Evolutionary conservation across 208 protist species (phyloP).

Genomic region (Endotrypanum monterogeii): DNA sequence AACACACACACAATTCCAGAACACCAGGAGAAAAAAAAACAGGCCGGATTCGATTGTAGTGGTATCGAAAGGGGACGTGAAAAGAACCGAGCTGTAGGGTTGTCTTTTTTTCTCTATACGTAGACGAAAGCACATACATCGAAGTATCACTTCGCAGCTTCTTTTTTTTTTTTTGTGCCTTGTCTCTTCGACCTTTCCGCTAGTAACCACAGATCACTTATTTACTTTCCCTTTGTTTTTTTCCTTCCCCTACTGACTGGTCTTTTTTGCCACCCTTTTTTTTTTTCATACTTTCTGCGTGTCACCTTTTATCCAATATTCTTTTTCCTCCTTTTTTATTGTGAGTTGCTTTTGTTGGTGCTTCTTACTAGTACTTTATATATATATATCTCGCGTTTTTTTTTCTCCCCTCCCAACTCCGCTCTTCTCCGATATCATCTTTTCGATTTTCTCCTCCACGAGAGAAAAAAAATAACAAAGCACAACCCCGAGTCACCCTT

Average conservation of each 20-base stretch:
- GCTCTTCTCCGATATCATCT: background rate
- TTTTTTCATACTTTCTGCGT: background rate
- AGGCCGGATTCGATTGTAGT: background rate
- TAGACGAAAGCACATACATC: conserved; percentile 1
- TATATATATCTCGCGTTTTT: background rate
- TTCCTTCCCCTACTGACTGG: conserved; percentile 10
- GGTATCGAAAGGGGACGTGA: background rate
- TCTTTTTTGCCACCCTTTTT: conserved; percentile 4
- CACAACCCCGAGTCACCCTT: no score
- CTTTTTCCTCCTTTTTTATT: background rate
- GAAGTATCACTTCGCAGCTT: background rate
- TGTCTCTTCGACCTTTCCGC: conserved; percentile 8
- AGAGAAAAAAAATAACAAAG: background rate
- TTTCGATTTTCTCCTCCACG: background rate
- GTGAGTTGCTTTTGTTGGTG: conserved; percentile 3
- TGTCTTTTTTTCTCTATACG: conserved; percentile 24
- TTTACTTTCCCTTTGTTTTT: conserved; percentile 1
- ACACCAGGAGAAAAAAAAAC: conserved; percentile 7
- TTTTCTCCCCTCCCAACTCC: background rate
- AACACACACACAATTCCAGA: background rate
- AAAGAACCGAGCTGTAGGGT: conserved; percentile 12
- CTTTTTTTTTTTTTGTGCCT: conserved; percentile 9
- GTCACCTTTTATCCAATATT: conserved; percentile 1
- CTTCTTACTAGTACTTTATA: background rate
- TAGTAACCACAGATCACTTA: background rate